These are phyloP conservation scores for Aschersonia sp. DNA, from an alignment of 2,329 filamentous ascomycete species.

Conservation along the genomic window DNA sequence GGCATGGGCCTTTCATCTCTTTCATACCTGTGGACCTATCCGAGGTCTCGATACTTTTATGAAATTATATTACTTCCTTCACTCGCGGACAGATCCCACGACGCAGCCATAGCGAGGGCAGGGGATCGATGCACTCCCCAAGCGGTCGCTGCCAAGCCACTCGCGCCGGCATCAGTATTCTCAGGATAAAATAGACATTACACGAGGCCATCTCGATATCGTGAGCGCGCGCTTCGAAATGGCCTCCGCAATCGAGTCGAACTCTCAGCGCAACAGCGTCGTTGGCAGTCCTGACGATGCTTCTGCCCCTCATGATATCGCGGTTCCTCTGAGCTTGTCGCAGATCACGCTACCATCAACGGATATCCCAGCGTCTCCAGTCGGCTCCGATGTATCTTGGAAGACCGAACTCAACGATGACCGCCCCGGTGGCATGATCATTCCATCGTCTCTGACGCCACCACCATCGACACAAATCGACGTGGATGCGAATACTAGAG, in stretches of 20 bases:
- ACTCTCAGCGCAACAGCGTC: constrained; percentile 17
- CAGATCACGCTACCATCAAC: constrained; percentile 43
- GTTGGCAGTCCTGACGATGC: constrained; percentile 20
- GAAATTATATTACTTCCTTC: background rate
- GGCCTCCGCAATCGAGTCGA: constrained; percentile 20
- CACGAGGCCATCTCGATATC: no score
- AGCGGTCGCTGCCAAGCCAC: no score
- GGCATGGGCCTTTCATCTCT: no score
- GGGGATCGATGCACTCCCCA: no score
- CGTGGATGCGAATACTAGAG: constrained; percentile 13
- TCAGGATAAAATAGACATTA: no score
- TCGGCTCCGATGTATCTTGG: constrained; percentile 33
- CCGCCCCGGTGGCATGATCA: constrained; percentile 26
- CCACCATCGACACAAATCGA: constrained; percentile 39
- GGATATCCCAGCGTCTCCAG: constrained; percentile 38
- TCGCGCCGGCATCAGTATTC: no score
- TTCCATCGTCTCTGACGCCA: constrained; percentile 43
- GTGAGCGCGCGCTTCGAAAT: constrained; percentile 9
- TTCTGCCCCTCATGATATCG: constrained; percentile 15
- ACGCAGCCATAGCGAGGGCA: background rate
- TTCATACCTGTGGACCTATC: background rate
- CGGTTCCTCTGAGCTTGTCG: constrained; percentile 21
- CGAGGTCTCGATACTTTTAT: background rate
- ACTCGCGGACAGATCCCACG: background rate
- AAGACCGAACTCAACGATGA: constrained; percentile 36